Conservation (phyloP, 305 asterid genomes). For the Rubia balearica region DNA sequence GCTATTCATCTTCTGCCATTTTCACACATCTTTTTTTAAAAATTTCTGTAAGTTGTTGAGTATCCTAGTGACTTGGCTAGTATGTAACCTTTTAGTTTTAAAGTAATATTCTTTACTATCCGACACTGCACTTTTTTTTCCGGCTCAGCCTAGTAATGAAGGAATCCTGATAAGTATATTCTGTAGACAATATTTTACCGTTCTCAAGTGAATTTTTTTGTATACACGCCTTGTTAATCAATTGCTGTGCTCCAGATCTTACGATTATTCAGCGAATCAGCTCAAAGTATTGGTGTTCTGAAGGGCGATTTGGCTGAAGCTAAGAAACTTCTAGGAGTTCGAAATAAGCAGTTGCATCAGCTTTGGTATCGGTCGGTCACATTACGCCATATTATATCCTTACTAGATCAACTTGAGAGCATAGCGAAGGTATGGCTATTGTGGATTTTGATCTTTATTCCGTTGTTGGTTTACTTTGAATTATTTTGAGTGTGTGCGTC, state of each 20-base stretch:
- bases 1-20: not conserved
- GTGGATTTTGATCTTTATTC: conserved; percentile 11
- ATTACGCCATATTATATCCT: conserved; percentile 85
- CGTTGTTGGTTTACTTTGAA: not conserved
- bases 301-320: conserved; percentile 86
- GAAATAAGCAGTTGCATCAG: conserved; percentile 97
- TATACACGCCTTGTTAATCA: conserved; percentile 8
- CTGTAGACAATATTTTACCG: not conserved
- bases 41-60: too few relatives aligned
- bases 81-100: not conserved
- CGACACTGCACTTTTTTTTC: not conserved
- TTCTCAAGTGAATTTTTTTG: not conserved
- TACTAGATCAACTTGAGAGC: conserved; percentile 97
- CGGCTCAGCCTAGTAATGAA: not conserved
- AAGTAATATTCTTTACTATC: not conserved
- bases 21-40: not conserved
- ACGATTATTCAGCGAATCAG: conserved; percentile 94
- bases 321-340: conserved; percentile 83
- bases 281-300: conserved; percentile 74
- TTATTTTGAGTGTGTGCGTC: not conserved
- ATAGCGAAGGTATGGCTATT: conserved; percentile 74
- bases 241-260: conserved; percentile 59
- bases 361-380: conserved; percentile 98
- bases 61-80: not conserved
- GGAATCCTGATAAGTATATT: not conserved